Evolutionary conservation across 768 basidiomycete genomes (phyloP), one percentile per base, ranked within the genome.

Genomic region (Asterophora lycoperdoides): DNA sequence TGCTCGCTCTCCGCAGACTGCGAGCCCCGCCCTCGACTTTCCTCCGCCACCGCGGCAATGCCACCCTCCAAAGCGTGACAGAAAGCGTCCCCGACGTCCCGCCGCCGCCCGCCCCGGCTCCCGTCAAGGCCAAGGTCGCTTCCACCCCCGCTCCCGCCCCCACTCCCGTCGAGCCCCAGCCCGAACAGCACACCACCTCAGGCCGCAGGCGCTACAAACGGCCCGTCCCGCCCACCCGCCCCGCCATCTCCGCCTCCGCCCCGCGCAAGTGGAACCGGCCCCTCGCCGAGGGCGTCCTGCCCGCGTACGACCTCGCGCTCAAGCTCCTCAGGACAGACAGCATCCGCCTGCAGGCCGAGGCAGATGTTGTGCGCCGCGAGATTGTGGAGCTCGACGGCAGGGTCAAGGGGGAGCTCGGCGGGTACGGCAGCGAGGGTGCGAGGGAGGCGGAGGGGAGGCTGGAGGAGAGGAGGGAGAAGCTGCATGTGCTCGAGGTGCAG

Each of bases 281-380:
- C 4, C 64, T 90, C 4, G 75, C 71, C 10, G 63, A 64, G 17
- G 85, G 85, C 5, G 76, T 83, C 7, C 65, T 90, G 20, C 86
- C 86, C 2, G 86, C 82, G 4, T 96, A 92, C 59, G 95, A 98
- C 68, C 78, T 86, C 46, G 93, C 94, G 1, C 68, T 97, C 37
- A 72, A 79, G 51, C 72, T 84, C 56, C 79, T 98, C 48, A 70
- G 73, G 26, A 60, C 65, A 13, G 90, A 96, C 68, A 78, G 84
- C 34, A 60, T 66, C 8, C 57, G 54, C 1, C 62, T 88, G 28
- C 73, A 75, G 48, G 57, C 56, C 1, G 74, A 83, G 59, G 68
- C 79, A 1, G 56, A 64, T 9, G 62, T 59, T 15, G 63, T 86
- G 35, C 64, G 64, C 44, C 45, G 53, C 37, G 53, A 67, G 35